Percentiles rank a stretch among this genome's conserved stretches.
Conservation (phyloP, 2,329 filamentous ascomycete species). For the Fusarium sterilihyphosum region DNA sequence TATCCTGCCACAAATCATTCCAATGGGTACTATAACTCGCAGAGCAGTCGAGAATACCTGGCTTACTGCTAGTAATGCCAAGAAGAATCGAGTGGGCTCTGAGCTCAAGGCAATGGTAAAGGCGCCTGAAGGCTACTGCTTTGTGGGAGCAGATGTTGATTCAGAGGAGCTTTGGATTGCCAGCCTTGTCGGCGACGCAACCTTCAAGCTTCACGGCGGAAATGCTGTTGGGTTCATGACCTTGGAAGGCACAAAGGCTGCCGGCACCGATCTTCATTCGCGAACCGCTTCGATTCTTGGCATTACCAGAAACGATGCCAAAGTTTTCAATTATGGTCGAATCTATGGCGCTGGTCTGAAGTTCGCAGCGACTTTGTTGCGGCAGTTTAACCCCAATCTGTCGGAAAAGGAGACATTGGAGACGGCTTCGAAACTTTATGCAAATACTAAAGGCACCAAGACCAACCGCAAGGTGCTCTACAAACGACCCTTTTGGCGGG, state of each 20-base stretch:
- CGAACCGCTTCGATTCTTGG: constrained; percentile 91
- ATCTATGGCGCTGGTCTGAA: constrained; percentile 98
- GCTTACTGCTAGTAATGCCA: constrained; percentile 97
- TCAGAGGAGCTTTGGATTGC: constrained; percentile 99
- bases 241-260: constrained; percentile 92
- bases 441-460: constrained; percentile 89
- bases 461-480: constrained; percentile 78
- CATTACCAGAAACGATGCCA: constrained; percentile 94
- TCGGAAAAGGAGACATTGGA: constrained; percentile 80
- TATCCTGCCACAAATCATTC: constrained; percentile 94
- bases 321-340: constrained; percentile 98
- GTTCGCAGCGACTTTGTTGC: constrained; percentile 88
- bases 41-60: constrained; percentile 97
- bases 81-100: constrained; percentile 93
- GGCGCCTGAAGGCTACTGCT: constrained; percentile 88
- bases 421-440: constrained; percentile 83
- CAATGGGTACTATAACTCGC: constrained; percentile 97
- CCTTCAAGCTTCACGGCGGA: constrained; percentile 93
- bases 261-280: constrained; percentile 93
- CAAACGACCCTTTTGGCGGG: constrained; percentile 88
- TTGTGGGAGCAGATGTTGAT: constrained; percentile 97
- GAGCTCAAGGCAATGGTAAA: constrained; percentile 97
- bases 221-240: constrained; percentile 99
- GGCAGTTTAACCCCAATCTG: constrained; percentile 90
- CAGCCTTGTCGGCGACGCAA: constrained; percentile 91